Base-by-base conservation (phyloP, 495 filamentous ascomycete species). In the Talaromyces trachyspermus region DNA sequence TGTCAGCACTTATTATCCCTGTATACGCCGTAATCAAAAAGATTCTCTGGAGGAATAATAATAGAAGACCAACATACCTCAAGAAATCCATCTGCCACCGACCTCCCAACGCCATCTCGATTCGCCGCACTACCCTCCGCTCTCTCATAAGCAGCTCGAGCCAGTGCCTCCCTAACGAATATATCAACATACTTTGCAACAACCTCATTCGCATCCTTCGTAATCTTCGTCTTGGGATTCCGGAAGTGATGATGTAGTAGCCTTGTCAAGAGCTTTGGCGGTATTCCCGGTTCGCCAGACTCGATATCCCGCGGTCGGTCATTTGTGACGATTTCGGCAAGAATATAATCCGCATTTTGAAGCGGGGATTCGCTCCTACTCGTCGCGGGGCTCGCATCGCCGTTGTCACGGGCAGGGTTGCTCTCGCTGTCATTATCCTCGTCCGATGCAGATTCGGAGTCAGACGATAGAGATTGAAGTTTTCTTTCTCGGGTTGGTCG, bases 151-250 rank as follows among this genome's bases (percentile, higher is more conserved):
- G 81, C 82, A 30, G 87, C 84, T 62, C 92, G 60, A 22, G 89
- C 89, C 56, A 98, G 79, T 23, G 89, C 89, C 69, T 98, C 92
- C 52, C 86, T 74, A 48, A 96, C 86, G 72, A 95, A 98, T 10
- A 86, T 81, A 68, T 95, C 88, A 59, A 95, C 77, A 58, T 97
- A 97, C 67, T 84, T 88, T 3, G 78, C 86, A 24, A 92, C 76
- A 5, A 89, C 80, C 11, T 65, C 70, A 59, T 89, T 81, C 14
- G 92, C 94, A 41, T 89, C 85, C 56, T 81, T 84, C 3, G 81
- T 79, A 29, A 97, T 83, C 59, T 84, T 75, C 2, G 82, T 90
- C 45, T 79, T 77, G 15, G 72, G 58, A 30, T 79, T 75, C 46
- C 82, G 73, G 56, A 95, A 95, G 62, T 83, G 80, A 48, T 89